A percentile compares a stretch with the other conserved stretches of the same genome.
phyloP scores from a whole-genome alignment of 1,284 basidiomycete genomes.

The Tilletia setariae region DNA sequence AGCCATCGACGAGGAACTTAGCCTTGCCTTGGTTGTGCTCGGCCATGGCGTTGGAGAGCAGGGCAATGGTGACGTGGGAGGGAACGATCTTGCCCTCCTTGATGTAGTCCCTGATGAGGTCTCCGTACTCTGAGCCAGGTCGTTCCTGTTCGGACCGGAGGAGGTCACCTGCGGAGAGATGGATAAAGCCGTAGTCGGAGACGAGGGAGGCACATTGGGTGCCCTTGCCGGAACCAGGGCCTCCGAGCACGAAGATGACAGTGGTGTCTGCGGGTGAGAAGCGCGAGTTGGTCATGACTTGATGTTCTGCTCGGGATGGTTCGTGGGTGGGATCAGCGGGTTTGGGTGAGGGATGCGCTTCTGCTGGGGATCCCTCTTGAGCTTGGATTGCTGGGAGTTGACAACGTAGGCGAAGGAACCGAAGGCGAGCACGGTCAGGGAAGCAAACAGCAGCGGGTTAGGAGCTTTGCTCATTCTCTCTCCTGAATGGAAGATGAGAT shows the following conservation, averaged over 20 bases:
- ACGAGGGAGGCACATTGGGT: conserved; percentile 89
- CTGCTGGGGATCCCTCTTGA: conserved; percentile 35
- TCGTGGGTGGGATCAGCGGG: conserved; percentile 44
- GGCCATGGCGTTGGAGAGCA: conserved; percentile 88
- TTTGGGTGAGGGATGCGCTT: conserved; percentile 48
- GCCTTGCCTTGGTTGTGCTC: conserved; percentile 63
- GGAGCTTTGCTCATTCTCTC: conserved; percentile 13
- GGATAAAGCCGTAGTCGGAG: conserved; percentile 82
- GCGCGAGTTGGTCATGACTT: conserved; percentile 43
- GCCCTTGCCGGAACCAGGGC: conserved; percentile 95
- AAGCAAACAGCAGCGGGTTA: conserved; percentile 42
- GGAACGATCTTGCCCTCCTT: conserved; percentile 92
- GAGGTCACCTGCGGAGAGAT: conserved; percentile 91
- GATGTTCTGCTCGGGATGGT: conserved; percentile 28
- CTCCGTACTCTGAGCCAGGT: conserved; percentile 77
- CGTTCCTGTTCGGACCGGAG: conserved; percentile 89
- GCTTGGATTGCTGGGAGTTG: conserved; percentile 32
- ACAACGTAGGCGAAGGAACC: conserved; percentile 42
- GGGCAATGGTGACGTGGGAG: conserved; percentile 92
- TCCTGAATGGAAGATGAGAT: not conserved
- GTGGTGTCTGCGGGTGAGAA: conserved; percentile 76
- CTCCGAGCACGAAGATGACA: conserved; percentile 93
- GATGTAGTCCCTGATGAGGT: conserved; percentile 84
- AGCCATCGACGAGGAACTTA: conserved; percentile 93
- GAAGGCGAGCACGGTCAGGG: conserved; percentile 38